These are phyloP conservation scores for Cyberlindnera suaveolens DNA, from an alignment of 805 yeast species.

Conservation along the genomic window DNA sequence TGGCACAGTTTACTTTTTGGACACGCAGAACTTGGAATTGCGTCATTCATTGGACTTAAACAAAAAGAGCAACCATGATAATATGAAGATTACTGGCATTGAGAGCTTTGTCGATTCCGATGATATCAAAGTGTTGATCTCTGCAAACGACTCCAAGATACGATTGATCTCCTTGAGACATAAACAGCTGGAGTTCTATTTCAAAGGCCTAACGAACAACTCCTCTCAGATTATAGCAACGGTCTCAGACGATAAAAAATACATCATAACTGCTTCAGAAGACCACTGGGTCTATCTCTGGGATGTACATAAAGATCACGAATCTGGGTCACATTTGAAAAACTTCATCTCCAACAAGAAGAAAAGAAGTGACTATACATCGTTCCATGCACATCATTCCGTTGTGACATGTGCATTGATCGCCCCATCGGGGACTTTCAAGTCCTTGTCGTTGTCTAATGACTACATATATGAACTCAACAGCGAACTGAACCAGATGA, in stretches of 20 bases:
- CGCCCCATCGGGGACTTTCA: constrained; percentile 68
- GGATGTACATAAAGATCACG: constrained; percentile 37
- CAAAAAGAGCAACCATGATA: constrained; percentile 26
- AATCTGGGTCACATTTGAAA: constrained; percentile 2
- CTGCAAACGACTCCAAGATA: constrained; percentile 79
- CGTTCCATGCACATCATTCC: constrained; percentile 73
- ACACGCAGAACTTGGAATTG: constrained; percentile 55
- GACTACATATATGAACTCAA: constrained; percentile 71
- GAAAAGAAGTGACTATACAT: constrained; percentile 56
- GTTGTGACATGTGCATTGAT: constrained; percentile 70
- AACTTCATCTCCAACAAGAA: constrained; percentile 15
- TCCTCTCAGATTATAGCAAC: constrained; percentile 69
- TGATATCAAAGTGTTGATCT: constrained; percentile 44
- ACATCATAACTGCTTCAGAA: constrained; percentile 76
- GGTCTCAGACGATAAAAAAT: constrained; percentile 47
- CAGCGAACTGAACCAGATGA: constrained; percentile 19
- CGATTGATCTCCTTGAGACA: constrained; percentile 55
- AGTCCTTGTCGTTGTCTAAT: constrained; percentile 61
- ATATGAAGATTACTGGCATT: constrained; percentile 66
- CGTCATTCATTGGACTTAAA: constrained; percentile 39
- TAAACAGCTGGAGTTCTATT: constrained; percentile 53
- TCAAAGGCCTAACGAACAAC: constrained; percentile 68
- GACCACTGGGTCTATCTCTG: constrained; percentile 85
- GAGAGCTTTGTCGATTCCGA: constrained; percentile 36
- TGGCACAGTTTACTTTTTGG: constrained; percentile 58